Percentiles rank a stretch among this genome's conserved stretches.
Evolutionary conservation across 2,329 filamentous ascomycete genomes (phyloP).

Genomic region (Venturia pyrina): DNA sequence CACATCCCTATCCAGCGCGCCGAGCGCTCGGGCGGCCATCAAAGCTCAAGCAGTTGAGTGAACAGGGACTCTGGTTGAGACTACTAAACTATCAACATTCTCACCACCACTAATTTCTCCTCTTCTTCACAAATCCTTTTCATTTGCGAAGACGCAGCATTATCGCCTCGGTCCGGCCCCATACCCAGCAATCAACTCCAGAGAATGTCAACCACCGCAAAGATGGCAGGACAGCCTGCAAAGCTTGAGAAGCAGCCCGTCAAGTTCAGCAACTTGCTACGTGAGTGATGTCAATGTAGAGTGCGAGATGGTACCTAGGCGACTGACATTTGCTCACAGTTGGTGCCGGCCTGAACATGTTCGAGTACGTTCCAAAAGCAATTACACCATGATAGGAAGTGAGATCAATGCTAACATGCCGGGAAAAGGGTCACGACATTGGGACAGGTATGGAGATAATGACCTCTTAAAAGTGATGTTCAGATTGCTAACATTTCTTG

Average conservation of each 20-base stretch:
- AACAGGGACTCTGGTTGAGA: neutral
- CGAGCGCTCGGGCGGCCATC: neutral
- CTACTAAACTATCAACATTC: neutral
- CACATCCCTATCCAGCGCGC: neutral
- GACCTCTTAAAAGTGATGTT: neutral
- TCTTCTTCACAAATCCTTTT: neutral
- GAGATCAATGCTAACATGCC: slow-evolving; percentile 14
- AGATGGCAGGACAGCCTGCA: neutral
- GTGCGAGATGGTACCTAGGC: slow-evolving; percentile 2
- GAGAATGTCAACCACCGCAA: neutral
- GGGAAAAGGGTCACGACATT: slow-evolving; percentile 51
- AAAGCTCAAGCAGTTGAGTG: neutral
- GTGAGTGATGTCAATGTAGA: slow-evolving; percentile 33
- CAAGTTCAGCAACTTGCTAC: slow-evolving; percentile 98
- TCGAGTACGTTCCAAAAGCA: slow-evolving; percentile 51
- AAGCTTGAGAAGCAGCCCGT: slow-evolving; percentile 47
- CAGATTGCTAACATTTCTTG: neutral
- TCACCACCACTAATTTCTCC: neutral
- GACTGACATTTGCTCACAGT: slow-evolving; percentile 38
- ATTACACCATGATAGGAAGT: neutral
- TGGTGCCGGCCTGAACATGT: slow-evolving; percentile 89
- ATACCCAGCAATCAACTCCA: slow-evolving; percentile 2
- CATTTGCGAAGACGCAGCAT: slow-evolving; percentile 7
- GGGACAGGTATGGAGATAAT: slow-evolving; percentile 44
- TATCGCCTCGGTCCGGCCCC: slow-evolving; percentile 12